phyloP scores from a whole-genome alignment of 208 protist species.

The Porcisia deanei region DNA sequence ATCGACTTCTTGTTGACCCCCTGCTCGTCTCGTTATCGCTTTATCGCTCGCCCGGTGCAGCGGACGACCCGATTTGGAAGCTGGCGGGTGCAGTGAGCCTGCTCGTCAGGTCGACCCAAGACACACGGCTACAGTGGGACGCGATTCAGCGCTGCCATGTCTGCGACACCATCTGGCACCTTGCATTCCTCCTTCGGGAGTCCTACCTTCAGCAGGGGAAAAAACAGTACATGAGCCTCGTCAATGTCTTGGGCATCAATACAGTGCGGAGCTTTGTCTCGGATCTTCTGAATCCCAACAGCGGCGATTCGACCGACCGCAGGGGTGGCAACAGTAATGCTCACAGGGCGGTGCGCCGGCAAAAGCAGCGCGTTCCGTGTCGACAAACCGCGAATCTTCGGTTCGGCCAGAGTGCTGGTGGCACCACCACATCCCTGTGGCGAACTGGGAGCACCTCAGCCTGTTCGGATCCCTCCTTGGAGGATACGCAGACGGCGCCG shows the following conservation, averaged over 20 bases:
- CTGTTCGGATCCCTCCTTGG: background rate
- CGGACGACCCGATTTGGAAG: conserved; percentile 77
- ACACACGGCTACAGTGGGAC: conserved; percentile 69
- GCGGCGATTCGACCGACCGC: conserved; percentile 6
- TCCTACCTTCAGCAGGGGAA: conserved; percentile 61
- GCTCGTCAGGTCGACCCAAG: conserved; percentile 68
- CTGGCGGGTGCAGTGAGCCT: conserved; percentile 59
- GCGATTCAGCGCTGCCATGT: conserved; percentile 52
- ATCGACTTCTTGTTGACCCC: conserved; percentile 57
- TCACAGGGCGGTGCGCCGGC: conserved; percentile 17
- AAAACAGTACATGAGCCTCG: conserved; percentile 67
- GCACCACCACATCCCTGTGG: background rate
- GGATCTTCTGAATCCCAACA: conserved; percentile 53
- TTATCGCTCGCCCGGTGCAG: conserved; percentile 68
- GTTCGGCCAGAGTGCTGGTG: background rate
- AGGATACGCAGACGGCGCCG: background rate
- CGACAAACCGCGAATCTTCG: conserved; percentile 18
- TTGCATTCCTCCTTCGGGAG: conserved; percentile 58
- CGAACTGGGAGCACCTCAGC: background rate
- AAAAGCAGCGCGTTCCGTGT: conserved; percentile 46
- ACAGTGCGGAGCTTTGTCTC: conserved; percentile 78
- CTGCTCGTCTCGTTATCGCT: conserved; percentile 74
- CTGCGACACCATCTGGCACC: conserved; percentile 72
- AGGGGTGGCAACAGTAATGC: background rate
- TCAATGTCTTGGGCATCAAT: conserved; percentile 72